phyloP scores from a whole-genome alignment of 805 yeast species.

The Candida xyloterini region DNA sequence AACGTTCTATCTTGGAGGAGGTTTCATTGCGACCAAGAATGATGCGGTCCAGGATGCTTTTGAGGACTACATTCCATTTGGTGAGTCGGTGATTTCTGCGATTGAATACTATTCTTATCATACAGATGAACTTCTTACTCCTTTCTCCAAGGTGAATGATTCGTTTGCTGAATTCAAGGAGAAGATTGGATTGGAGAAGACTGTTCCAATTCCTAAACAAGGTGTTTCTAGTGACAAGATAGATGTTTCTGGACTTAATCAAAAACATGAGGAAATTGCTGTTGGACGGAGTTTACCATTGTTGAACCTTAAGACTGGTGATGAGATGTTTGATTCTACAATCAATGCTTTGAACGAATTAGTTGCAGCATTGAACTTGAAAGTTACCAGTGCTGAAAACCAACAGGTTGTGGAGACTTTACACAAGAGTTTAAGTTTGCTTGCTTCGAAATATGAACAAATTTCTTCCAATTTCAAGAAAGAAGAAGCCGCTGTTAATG shows the following conservation, averaged over 20 bases:
- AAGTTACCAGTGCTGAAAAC: constrained; percentile 21
- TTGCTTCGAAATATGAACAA: constrained; percentile 23
- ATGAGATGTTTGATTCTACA: constrained; percentile 33
- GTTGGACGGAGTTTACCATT: constrained; percentile 26
- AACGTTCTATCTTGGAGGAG: constrained; percentile 53
- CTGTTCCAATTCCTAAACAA: constrained; percentile 38
- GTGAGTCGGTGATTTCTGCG: constrained; percentile 49
- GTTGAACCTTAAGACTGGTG: constrained; percentile 31
- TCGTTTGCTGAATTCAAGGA: constrained; percentile 36
- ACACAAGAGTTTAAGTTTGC: constrained; percentile 19
- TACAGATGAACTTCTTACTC: constrained; percentile 19
- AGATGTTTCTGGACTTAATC: constrained; percentile 16
- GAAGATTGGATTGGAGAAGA: constrained; percentile 39
- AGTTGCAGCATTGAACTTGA: constrained; percentile 29
- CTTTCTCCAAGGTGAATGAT: constrained; percentile 22
- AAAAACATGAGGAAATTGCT: constrained; percentile 4
- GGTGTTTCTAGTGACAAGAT: constrained; percentile 37
- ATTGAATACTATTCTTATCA: constrained; percentile 40
- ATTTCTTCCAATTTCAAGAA: constrained; percentile 20
- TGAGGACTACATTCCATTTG: constrained; percentile 63
- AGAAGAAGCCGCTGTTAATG: constrained; percentile 29
- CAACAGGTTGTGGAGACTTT: constrained; percentile 23
- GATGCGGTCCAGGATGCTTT: constrained; percentile 61
- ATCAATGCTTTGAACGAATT: constrained; percentile 37
- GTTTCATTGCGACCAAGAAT: constrained; percentile 52